phyloP scores from a whole-genome alignment of 345 rosid genomes.

The Jatropha curcas region DNA sequence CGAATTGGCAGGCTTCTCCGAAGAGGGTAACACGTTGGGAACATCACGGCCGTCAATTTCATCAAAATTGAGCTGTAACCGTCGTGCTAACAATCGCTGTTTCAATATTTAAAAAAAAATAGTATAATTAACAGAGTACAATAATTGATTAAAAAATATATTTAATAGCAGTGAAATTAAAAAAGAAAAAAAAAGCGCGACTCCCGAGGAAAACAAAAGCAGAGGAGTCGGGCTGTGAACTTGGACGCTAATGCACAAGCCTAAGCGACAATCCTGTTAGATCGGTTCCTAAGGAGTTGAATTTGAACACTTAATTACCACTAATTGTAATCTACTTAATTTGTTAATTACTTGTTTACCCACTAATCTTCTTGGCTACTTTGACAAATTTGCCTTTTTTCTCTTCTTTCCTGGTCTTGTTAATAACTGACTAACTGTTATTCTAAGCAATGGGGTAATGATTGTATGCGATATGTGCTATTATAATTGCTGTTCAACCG shows the following conservation, averaged over 20 bases:
- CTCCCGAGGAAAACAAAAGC: slow-evolving; percentile 35
- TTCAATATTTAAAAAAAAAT: slow-evolving; percentile 3
- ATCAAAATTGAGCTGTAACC: slow-evolving; percentile 37
- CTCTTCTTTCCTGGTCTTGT: too few relatives aligned
- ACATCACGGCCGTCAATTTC: slow-evolving; percentile 33
- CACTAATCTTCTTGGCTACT: background rate
- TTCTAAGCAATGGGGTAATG: slow-evolving; percentile 23
- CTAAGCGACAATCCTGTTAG: slow-evolving; percentile 52
- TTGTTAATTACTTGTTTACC: slow-evolving; percentile 25
- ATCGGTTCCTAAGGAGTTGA: slow-evolving; percentile 48
- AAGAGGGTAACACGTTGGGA: slow-evolving; percentile 26
- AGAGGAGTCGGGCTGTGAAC: slow-evolving; percentile 46
- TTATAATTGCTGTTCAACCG: slow-evolving; percentile 20
- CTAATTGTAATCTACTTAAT: slow-evolving; percentile 18
- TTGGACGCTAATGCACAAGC: slow-evolving; percentile 40
- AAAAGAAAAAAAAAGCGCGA: slow-evolving; percentile 18
- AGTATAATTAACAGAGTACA: background rate
- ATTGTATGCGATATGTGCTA: slow-evolving; percentile 20
- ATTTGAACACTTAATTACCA: slow-evolving; percentile 26
- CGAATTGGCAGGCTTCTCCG: slow-evolving; percentile 24
- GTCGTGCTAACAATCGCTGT: slow-evolving; percentile 38
- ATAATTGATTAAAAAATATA: background rate
- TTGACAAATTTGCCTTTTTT: background rate
- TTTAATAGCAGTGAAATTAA: slow-evolving; percentile 8
- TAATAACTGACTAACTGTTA: background rate